phyloP scores from a whole-genome alignment of 2,329 filamentous ascomycete species.

The Colletotrichum navitas region DNA sequence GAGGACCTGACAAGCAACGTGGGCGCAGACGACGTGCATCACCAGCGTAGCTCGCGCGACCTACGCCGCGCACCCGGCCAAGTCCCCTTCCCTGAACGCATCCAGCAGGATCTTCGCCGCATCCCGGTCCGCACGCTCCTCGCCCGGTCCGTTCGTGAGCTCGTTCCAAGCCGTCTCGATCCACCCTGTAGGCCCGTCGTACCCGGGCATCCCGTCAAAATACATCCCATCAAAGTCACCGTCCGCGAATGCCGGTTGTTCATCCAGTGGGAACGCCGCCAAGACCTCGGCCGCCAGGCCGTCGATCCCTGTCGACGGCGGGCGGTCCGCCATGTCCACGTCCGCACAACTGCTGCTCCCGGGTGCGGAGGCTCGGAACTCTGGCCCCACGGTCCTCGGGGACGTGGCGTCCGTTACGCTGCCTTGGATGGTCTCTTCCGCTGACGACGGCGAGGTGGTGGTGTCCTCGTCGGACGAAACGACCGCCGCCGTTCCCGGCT shows the following conservation, averaged over 20 bases:
- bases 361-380: slow-evolving; percentile 1
- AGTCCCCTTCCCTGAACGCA: slow-evolving; percentile 51
- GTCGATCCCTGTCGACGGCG: slow-evolving; percentile 48
- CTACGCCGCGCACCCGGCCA: slow-evolving; percentile 42
- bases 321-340: slow-evolving; percentile 38
- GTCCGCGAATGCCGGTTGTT: slow-evolving; percentile 44
- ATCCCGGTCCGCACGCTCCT: slow-evolving; percentile 52
- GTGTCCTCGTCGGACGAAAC: slow-evolving; percentile 45
- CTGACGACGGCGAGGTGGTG: slow-evolving; percentile 37
- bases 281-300: slow-evolving; percentile 50
- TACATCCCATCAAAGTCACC: slow-evolving; percentile 48
- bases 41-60: not conserved
- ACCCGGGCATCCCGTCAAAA: slow-evolving; percentile 48
- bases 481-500: slow-evolving; percentile 30
- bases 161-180: slow-evolving; percentile 54
- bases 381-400: slow-evolving; percentile 8
- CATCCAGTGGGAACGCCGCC: slow-evolving; percentile 50
- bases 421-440: slow-evolving; percentile 22
- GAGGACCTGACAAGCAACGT: not conserved
- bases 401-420: slow-evolving; percentile 35
- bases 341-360: slow-evolving; percentile 18
- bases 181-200: slow-evolving; percentile 51
- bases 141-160: slow-evolving; percentile 44
- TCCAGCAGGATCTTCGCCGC: slow-evolving; percentile 55
- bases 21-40: not conserved